Conservation (phyloP, 1,139 yeast genomes). For the Yamadazyma kanchanaburiensis region DNA sequence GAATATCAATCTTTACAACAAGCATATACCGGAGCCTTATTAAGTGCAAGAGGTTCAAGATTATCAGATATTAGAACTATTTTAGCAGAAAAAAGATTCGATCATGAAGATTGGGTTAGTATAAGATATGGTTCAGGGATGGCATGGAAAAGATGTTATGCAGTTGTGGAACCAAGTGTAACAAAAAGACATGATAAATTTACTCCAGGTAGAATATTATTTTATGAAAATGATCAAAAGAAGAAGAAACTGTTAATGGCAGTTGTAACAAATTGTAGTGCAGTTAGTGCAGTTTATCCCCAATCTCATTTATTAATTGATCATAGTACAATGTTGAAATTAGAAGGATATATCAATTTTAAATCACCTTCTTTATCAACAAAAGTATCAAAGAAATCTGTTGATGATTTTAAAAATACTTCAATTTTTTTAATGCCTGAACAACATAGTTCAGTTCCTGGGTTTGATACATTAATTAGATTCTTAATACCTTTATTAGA, state of each 20-base stretch:
- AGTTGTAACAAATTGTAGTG: constrained; percentile 62
- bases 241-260: constrained; percentile 80
- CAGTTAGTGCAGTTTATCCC: constrained; percentile 93
- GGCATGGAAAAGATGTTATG: constrained; percentile 96
- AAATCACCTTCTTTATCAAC: constrained; percentile 37
- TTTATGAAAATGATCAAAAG: constrained; percentile 67
- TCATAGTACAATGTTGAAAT: constrained; percentile 80
- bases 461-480: constrained; percentile 88
- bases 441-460: constrained; percentile 88
- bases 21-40: constrained; percentile 91
- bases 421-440: constrained; percentile 95
- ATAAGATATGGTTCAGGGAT: constrained; percentile 94
- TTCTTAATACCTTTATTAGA: constrained; percentile 84
- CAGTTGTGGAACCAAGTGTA: constrained; percentile 77
- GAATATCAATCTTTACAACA: constrained; percentile 85
- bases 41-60: constrained; percentile 83
- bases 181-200: constrained; percentile 43
- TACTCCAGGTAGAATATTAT: constrained; percentile 54
- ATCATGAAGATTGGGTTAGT: constrained; percentile 92
- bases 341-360: constrained; percentile 79
- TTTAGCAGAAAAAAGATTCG: constrained; percentile 78
- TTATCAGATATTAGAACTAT: constrained; percentile 84
- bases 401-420: constrained; percentile 64
- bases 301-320: constrained; percentile 77
- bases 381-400: constrained; percentile 38